Evolutionary conservation across 2,329 filamentous ascomycete species (phyloP).

Genomic region (Ophiocordyceps camponoti-rufipedis): DNA sequence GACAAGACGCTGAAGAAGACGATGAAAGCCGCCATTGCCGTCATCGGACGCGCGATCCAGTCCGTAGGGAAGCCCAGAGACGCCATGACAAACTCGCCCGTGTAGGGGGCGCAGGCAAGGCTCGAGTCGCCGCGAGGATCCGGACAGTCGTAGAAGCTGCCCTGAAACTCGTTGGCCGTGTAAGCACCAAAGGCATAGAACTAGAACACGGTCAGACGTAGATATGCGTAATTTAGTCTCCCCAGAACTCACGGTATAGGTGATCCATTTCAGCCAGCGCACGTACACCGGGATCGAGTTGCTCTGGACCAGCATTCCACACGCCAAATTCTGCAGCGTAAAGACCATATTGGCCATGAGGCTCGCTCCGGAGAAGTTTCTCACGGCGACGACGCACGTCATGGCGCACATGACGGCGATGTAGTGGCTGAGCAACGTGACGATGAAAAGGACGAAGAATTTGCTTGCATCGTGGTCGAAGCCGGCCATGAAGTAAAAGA

Average conservation of each 20-base stretch:
- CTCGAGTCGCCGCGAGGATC: constrained; percentile 40
- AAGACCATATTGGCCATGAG: no score
- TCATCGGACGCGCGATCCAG: constrained; percentile 50
- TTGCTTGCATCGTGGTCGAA: constrained; percentile 44
- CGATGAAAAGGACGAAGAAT: constrained; percentile 55
- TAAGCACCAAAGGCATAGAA: constrained; percentile 58
- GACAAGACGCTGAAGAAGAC: constrained; percentile 44
- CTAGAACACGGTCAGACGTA: constrained; percentile 22
- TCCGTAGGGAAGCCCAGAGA: constrained; percentile 47
- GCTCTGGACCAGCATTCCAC: no score
- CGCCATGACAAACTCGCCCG: constrained; percentile 49
- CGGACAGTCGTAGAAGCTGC: constrained; percentile 57
- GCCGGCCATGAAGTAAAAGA: constrained; percentile 65
- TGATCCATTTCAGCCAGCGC: no score
- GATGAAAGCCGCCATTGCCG: constrained; percentile 39
- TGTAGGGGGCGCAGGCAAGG: constrained; percentile 49
- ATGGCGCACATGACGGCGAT: constrained; percentile 56
- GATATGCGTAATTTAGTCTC: no score
- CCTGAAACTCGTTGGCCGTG: constrained; percentile 53
- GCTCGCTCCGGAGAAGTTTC: constrained; percentile 41
- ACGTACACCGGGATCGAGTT: no score
- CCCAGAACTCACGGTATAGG: no score
- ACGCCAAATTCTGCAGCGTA: no score
- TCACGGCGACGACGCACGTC: constrained; percentile 43
- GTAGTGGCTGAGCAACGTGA: constrained; percentile 54